Evolutionary conservation across 2,329 filamentous ascomycete genomes (phyloP).

Genomic region (Beauveria asiatica): DNA sequence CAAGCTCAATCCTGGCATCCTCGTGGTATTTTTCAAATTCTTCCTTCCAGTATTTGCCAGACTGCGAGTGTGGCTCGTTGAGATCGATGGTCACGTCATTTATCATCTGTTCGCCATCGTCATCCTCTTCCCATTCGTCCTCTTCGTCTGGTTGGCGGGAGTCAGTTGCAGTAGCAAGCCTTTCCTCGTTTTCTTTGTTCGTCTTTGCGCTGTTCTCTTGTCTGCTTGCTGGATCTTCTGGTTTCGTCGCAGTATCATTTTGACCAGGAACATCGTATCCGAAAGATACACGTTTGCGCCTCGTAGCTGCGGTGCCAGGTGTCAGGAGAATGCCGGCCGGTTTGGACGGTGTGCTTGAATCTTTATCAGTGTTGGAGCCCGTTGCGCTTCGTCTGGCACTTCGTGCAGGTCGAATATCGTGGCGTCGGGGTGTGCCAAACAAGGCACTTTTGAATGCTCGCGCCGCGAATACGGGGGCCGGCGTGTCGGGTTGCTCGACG

Average conservation of each 20-base stretch:
- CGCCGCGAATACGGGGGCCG: constrained; percentile 57
- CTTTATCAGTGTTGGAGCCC: constrained; percentile 17
- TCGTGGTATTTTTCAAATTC: constrained; percentile 67
- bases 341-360: constrained; percentile 38
- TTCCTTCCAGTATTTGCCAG: constrained; percentile 72
- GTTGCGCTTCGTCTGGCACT: constrained; percentile 18
- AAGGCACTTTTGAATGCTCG: constrained; percentile 56
- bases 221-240: constrained; percentile 26
- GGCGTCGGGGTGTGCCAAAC: constrained; percentile 47
- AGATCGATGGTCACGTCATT: constrained; percentile 61
- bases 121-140: constrained; percentile 47
- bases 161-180: background rate
- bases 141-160: constrained; percentile 18
- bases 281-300: constrained; percentile 58
- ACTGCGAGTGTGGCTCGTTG: constrained; percentile 65
- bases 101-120: constrained; percentile 36
- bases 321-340: constrained; percentile 54
- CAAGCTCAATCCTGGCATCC: constrained; percentile 64
- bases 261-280: constrained; percentile 45
- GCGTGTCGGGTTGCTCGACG: constrained; percentile 53
- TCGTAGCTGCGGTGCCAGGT: constrained; percentile 51
- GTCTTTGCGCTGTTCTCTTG: constrained; percentile 9
- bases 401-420: constrained; percentile 23
- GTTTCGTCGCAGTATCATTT: constrained; percentile 18
- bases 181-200: background rate